Percentiles rank a stretch among this genome's conserved stretches.
Conservation (phyloP, 495 filamentous ascomycete genomes). For the Aspergillus bridgeri region DNA sequence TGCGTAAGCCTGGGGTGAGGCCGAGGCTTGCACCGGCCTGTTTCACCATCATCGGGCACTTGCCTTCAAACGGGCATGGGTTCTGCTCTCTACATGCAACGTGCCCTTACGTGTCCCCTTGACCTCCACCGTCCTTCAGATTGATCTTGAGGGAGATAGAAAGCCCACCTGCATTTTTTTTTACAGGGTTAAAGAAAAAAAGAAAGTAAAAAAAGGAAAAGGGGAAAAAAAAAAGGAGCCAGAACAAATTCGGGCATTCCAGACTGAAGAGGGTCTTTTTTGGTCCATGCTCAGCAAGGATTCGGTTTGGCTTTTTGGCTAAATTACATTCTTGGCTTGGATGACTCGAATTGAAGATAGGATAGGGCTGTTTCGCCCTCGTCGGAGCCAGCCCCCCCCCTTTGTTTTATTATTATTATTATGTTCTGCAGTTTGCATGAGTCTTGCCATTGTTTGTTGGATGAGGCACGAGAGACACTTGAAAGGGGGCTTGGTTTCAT, state of each 20-base stretch:
- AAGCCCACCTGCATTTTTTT: neutral
- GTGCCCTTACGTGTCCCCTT: constrained; percentile 35
- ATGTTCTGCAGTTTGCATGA: neutral
- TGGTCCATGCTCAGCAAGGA: neutral
- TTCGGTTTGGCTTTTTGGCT: neutral
- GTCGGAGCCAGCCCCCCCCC: too few relatives aligned
- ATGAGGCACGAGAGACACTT: too few relatives aligned
- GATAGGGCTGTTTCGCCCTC: neutral
- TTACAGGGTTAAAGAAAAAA: neutral
- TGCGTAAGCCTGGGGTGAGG: neutral
- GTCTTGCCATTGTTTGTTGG: neutral
- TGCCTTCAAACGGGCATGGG: constrained; percentile 26
- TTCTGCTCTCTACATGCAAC: constrained; percentile 19
- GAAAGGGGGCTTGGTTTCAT: neutral
- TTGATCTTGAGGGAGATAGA: neutral
- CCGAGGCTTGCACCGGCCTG: constrained; percentile 3
- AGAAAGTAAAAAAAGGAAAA: neutral
- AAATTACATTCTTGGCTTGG: neutral
- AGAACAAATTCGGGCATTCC: neutral
- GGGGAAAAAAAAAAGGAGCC: neutral
- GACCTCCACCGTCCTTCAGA: neutral
- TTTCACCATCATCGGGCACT: constrained; percentile 42
- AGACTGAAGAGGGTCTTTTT: neutral
- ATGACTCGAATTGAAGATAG: neutral
- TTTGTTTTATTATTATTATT: neutral